Evolutionary conservation across 306 rosid genomes (phyloP).

Genomic region (Arachis hypogaea): DNA sequence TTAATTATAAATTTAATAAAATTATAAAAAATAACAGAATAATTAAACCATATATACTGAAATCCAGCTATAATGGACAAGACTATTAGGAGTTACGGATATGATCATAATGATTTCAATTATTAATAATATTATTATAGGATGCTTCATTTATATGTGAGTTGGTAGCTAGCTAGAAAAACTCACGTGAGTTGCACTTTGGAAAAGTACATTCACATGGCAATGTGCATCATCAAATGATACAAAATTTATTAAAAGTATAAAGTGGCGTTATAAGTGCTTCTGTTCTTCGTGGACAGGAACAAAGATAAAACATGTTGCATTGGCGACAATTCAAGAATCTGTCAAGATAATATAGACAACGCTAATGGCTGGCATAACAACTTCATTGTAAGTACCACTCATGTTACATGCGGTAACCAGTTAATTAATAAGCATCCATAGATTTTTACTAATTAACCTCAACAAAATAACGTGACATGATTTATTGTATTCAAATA

Average conservation of each 20-base stretch:
- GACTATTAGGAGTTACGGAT: too few species aligned
- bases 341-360: slow-evolving; percentile 46
- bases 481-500: not conserved
- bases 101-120: not conserved
- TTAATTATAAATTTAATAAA: too few species aligned
- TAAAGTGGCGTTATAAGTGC: slow-evolving; percentile 68
- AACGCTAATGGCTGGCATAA: slow-evolving; percentile 8
- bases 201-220: slow-evolving; percentile 99
- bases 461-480: not conserved
- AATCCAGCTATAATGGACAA: too few species aligned
- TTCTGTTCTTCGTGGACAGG: slow-evolving; percentile 55
- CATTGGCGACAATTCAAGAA: slow-evolving; percentile 55
- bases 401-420: not conserved
- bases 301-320: slow-evolving; percentile 38
- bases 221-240: slow-evolving; percentile 58
- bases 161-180: slow-evolving; percentile 60
- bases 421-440: not conserved
- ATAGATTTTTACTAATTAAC: too few species aligned
- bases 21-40: too few species aligned
- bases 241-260: slow-evolving; percentile 66
- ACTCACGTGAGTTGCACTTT: slow-evolving; percentile 91
- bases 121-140: slow-evolving; percentile 34
- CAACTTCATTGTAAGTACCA: slow-evolving; percentile 1
- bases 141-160: slow-evolving; percentile 55
- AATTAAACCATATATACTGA: too few species aligned